These are phyloP conservation scores for Viridothelium virens DNA, from an alignment of 495 filamentous ascomycete species.

Conservation along the genomic window DNA sequence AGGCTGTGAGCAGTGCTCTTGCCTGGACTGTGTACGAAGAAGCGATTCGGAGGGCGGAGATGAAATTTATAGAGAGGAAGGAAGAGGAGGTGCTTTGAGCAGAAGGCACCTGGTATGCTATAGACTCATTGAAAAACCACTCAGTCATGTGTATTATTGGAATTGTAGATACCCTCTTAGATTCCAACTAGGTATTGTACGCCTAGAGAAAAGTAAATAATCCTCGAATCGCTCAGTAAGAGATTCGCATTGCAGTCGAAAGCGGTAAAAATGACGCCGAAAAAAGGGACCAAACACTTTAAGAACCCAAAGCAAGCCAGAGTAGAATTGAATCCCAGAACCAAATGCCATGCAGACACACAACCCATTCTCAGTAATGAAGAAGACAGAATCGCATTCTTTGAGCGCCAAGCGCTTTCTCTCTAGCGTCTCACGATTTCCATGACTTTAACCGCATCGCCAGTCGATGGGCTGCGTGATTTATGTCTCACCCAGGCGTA, in stretches of 20 bases:
- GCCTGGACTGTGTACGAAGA: slow-evolving; percentile 98
- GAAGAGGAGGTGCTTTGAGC: slow-evolving; percentile 17
- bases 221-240: too few species aligned
- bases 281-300: not conserved
- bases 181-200: too few species aligned
- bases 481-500: slow-evolving; percentile 36
- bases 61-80: slow-evolving; percentile 40
- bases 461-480: slow-evolving; percentile 18
- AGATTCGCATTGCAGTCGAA: not conserved
- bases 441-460: slow-evolving; percentile 2
- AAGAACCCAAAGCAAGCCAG: not conserved
- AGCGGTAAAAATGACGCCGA: not conserved
- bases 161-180: not conserved
- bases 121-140: not conserved
- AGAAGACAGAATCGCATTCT: not conserved
- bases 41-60: slow-evolving; percentile 69
- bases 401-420: not conserved
- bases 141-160: not conserved
- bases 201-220: too few species aligned
- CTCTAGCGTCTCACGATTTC: slow-evolving; percentile 7
- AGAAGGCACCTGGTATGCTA: not conserved
- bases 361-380: not conserved
- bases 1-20: slow-evolving; percentile 82
- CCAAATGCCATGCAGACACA: not conserved
- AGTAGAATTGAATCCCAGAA: not conserved